Conservation (phyloP, 306 rosid species). For the Trifolium pratense region DNA sequence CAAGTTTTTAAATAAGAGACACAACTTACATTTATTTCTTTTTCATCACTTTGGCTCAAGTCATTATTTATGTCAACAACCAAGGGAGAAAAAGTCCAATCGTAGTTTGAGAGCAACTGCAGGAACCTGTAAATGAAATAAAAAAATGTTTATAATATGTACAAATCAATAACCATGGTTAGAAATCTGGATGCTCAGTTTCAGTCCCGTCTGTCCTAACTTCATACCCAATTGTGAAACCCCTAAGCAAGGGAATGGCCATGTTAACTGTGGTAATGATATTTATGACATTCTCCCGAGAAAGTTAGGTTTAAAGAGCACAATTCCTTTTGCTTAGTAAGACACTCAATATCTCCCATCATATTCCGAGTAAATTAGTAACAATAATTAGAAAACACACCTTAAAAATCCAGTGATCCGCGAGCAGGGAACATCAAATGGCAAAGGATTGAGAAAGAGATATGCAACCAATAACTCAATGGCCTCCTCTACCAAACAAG, state of each 20-base stretch:
- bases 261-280: neutral
- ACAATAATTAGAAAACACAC: slow-evolving; percentile 50
- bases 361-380: slow-evolving; percentile 35
- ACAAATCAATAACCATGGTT: slow-evolving; percentile 29
- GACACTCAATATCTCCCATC: neutral
- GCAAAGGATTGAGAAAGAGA: slow-evolving; percentile 82
- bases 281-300: neutral
- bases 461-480: slow-evolving; percentile 87
- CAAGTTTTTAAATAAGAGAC: slow-evolving; percentile 18
- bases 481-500: slow-evolving; percentile 92
- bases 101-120: slow-evolving; percentile 72
- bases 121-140: slow-evolving; percentile 67
- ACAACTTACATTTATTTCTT: slow-evolving; percentile 78
- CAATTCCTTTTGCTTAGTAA: neutral
- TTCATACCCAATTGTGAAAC: slow-evolving; percentile 26
- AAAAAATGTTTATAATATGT: slow-evolving; percentile 53
- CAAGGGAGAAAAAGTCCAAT: slow-evolving; percentile 83
- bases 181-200: neutral
- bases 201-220: neutral
- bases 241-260: neutral
- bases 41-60: slow-evolving; percentile 55
- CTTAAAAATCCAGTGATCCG: slow-evolving; percentile 88
- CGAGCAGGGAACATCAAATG: slow-evolving; percentile 76
- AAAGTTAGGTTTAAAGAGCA: neutral
- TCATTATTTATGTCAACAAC: slow-evolving; percentile 65